Percentiles rank a stretch among this genome's conserved stretches.
Conservation (phyloP, 2,329 filamentous ascomycete species). For the Dendrostoma leiphaemia region DNA sequence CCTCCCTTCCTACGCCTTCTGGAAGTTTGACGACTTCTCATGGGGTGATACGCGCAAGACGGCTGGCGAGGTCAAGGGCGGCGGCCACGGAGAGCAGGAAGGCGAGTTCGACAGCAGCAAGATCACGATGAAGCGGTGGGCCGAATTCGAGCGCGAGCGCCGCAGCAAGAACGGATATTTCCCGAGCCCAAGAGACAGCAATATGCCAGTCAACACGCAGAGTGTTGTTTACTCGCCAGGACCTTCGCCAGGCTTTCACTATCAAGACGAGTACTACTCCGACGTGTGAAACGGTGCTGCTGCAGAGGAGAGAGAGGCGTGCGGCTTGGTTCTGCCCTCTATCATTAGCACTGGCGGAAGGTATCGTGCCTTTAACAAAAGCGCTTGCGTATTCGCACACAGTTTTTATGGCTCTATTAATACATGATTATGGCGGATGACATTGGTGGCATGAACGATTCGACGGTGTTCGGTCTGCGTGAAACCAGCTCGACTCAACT, state of each 20-base stretch:
- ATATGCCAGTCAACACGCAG: slow-evolving; percentile 37
- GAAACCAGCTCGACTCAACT: neutral
- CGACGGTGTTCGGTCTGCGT: neutral
- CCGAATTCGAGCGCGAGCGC: slow-evolving; percentile 80
- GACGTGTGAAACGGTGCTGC: slow-evolving; percentile 37
- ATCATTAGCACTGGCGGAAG: neutral
- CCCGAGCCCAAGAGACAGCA: slow-evolving; percentile 47
- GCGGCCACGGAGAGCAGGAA: slow-evolving; percentile 73
- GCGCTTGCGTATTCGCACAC: neutral
- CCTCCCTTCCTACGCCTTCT: slow-evolving; percentile 90
- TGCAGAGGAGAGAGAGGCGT: neutral
- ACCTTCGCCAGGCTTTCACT: slow-evolving; percentile 37
- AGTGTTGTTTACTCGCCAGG: slow-evolving; percentile 39
- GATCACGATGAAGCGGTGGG: slow-evolving; percentile 99
- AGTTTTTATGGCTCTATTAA: slow-evolving; percentile 1
- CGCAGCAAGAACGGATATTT: slow-evolving; percentile 48
- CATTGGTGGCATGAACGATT: neutral
- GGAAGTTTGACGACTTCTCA: slow-evolving; percentile 99
- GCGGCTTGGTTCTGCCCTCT: neutral
- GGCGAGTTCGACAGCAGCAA: slow-evolving; percentile 98
- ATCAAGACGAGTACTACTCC: slow-evolving; percentile 56
- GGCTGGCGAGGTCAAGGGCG: slow-evolving; percentile 84
- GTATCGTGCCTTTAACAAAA: neutral
- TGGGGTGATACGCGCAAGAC: slow-evolving; percentile 99
- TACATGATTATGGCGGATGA: slow-evolving; percentile 7